Percentiles rank a stretch among this genome's conserved stretches.
phyloP scores from a whole-genome alignment of 1,284 basidiomycete genomes.

The Hymenochaete sp. region DNA sequence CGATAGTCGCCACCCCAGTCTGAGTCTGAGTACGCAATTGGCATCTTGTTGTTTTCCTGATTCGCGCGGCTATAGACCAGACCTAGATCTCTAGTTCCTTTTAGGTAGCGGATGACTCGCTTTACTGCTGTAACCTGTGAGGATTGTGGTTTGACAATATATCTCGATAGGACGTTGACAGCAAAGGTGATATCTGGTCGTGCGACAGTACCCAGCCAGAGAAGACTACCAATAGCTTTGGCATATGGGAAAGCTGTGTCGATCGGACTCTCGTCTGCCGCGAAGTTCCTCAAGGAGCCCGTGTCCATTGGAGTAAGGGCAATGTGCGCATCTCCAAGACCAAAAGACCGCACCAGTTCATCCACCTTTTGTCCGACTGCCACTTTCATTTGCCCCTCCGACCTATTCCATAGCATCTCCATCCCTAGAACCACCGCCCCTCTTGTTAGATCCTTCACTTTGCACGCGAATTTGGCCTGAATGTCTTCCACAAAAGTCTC shows the following conservation, averaged over 20 bases:
- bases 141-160: conserved; percentile 23
- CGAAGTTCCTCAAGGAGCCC: conserved; percentile 16
- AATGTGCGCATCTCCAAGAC: conserved; percentile 4
- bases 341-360: conserved; percentile 4
- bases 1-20: conserved; percentile 23
- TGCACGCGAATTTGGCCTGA: conserved; percentile 3
- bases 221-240: conserved; percentile 24
- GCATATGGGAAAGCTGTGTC: conserved; percentile 21
- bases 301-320: conserved; percentile 11
- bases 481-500: no score
- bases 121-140: conserved; percentile 26
- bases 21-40: conserved; percentile 22
- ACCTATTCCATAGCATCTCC: conserved; percentile 1
- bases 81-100: conserved; percentile 23
- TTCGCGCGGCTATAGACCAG: conserved; percentile 23
- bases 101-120: conserved; percentile 28
- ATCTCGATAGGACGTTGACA: conserved; percentile 25
- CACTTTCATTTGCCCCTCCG: conserved; percentile 1
- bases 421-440: conserved; percentile 19
- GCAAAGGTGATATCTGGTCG: conserved; percentile 27
- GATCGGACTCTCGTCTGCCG: neutral
- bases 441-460: no score
- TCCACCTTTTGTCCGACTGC: conserved; percentile 16
- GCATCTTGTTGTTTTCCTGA: conserved; percentile 1
- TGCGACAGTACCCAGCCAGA: conserved; percentile 26